Base-by-base conservation (phyloP, 768 basidiomycete genomes). In the Fomitopsis serialis region DNA sequence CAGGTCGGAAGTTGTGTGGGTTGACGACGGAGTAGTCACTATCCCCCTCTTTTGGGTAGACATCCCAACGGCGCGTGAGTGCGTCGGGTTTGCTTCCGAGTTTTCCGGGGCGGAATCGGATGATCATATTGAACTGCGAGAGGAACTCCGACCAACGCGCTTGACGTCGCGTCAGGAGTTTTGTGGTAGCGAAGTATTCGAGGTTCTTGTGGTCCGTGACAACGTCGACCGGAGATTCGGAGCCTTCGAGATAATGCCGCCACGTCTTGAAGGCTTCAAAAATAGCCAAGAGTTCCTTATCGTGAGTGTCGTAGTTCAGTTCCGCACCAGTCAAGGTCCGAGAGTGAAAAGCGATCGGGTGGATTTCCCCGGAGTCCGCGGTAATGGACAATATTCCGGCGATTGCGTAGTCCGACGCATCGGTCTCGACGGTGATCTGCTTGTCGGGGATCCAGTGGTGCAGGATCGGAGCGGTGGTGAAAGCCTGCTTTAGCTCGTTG, bases 251-350 rank as follows among this genome's bases (percentile, higher is more conserved):
- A 25, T 57, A 70, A 23, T 58, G 52, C 0, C 62, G 50, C 58
- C 62, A 68, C 12, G 59, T 27, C 12, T 49, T 37, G 46, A 73
- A 67, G 0, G 65, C 57, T 3, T 66, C 58, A 7, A 80, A 61
- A 44, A 81, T 70, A 1, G 74, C 75, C 0, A 80, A 66, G 13
- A 80, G 61, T 64, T 82, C 79, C 56, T 76, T 74, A 54, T 83
- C 72, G 53, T 79, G 69, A 19, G 77, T 72, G 13, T 76, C 64
- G 54, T 82, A 81, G 59, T 80, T 81, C 1, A 61, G 25, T 58
- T 83, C 72, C 0, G 72, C 61, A 0, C 60, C 43, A 22, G 22
- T 53, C 6, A 73, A 42, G 12, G 45, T 63, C 5, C 63, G 54
- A 4, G 70, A 72, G 45, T 58, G 57, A 55, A 63, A 75, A 0